These are phyloP conservation scores for Suhomyces coccinellae DNA, from an alignment of 1,139 yeast species.

Conservation along the genomic window DNA sequence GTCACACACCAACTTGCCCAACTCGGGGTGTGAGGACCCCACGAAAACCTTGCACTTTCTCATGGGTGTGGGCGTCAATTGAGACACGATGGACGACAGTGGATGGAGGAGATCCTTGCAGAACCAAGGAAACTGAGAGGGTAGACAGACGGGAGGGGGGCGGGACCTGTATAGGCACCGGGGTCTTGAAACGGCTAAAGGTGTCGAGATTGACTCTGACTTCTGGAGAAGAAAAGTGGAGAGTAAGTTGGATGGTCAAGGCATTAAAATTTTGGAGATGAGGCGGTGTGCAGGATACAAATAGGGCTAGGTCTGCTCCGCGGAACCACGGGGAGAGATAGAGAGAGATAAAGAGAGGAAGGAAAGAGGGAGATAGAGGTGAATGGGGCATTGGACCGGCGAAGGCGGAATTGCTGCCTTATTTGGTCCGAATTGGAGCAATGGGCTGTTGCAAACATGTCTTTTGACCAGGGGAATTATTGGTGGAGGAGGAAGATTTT, in stretches of 20 bases:
- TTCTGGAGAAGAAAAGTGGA: conserved; percentile 9
- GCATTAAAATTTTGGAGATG: conserved; percentile 9
- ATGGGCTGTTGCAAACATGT: too few species aligned
- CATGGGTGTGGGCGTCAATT: conserved; percentile 44
- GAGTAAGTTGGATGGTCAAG: background rate
- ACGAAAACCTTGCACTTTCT: conserved; percentile 96
- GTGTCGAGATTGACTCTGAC: conserved; percentile 7
- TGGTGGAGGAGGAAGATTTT: too few species aligned
- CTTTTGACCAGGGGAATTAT: too few species aligned
- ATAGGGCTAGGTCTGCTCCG: background rate
- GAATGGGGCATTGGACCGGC: background rate
- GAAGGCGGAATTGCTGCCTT: background rate
- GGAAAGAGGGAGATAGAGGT: background rate
- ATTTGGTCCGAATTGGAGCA: too few species aligned
- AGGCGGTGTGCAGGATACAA: conserved; percentile 5
- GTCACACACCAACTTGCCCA: conserved; percentile 87
- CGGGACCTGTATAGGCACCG: background rate
- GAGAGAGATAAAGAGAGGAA: background rate
- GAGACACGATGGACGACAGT: conserved; percentile 7
- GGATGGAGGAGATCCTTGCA: background rate
- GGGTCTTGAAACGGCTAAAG: background rate
- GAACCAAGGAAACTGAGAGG: background rate
- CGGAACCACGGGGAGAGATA: background rate
- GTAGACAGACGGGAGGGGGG: background rate
- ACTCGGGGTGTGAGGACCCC: conserved; percentile 93